Conservation (phyloP, 1,139 yeast species). For the Magnusiomyces magnusii region DNA sequence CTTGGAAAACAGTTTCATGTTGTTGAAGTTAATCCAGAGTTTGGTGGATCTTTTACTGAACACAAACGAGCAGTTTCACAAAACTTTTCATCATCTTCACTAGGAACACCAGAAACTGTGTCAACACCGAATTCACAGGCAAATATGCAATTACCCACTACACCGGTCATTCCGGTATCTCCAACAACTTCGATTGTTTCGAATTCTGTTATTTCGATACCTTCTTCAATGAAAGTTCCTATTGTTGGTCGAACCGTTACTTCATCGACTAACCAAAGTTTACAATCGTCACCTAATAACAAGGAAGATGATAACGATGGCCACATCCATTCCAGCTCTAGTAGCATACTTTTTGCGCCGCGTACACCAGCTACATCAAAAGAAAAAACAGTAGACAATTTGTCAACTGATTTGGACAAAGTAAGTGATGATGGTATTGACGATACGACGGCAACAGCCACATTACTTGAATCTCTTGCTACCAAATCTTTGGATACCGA, state of each 20-base stretch:
- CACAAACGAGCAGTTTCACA: constrained; percentile 6
- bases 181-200: neutral
- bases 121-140: neutral
- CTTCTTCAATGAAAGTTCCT: too few relatives aligned
- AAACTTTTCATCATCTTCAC: constrained; percentile 3
- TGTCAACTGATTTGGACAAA: too few relatives aligned
- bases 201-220: neutral
- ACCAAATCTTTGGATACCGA: too few relatives aligned
- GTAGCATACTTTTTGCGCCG: neutral
- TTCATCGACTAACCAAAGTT: too few relatives aligned
- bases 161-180: neutral
- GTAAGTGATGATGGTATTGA: too few relatives aligned
- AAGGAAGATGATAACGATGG: too few relatives aligned
- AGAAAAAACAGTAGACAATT: neutral
- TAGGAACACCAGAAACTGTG: too few relatives aligned
- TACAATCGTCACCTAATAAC: too few relatives aligned
- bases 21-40: constrained; percentile 33
- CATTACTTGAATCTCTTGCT: too few relatives aligned
- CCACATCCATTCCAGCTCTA: neutral
- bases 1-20: constrained; percentile 31
- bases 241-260: too few relatives aligned
- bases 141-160: neutral
- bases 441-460: too few relatives aligned
- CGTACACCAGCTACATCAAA: neutral
- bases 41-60: constrained; percentile 16